phyloP scores from a whole-genome alignment of 169 alveolate genomes.

The Cystoisospora suis region DNA sequence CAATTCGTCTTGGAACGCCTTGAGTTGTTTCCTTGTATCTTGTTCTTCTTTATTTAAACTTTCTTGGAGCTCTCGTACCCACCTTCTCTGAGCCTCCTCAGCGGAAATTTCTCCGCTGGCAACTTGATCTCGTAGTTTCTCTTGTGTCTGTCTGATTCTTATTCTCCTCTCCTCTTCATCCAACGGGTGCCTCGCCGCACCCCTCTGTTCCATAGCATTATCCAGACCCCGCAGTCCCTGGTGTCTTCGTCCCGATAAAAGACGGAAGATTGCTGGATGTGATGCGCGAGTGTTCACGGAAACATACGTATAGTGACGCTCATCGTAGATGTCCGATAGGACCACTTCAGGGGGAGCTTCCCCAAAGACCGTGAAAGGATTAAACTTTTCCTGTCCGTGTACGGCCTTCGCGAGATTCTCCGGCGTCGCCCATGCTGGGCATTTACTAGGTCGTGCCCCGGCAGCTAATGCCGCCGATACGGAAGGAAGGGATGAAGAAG shows the following conservation, averaged over 20 bases:
- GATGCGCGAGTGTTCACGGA: constrained; percentile 2
- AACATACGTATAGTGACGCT: constrained; percentile 44
- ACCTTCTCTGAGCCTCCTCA: neutral
- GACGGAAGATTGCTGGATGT: constrained; percentile 32
- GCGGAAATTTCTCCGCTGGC: neutral
- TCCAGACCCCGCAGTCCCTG: neutral
- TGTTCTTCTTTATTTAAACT: neutral
- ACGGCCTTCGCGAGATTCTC: neutral
- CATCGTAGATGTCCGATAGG: constrained; percentile 38
- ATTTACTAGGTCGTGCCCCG: constrained; percentile 19
- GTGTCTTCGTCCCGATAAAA: neutral
- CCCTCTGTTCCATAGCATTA: neutral
- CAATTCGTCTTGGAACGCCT: constrained; percentile 6
- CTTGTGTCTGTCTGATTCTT: neutral
- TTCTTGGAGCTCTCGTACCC: neutral
- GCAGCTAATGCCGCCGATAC: neutral
- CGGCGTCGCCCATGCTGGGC: constrained; percentile 30
- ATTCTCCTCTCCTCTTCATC: neutral
- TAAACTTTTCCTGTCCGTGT: neutral
- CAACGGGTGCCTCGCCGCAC: neutral
- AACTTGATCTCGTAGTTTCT: neutral
- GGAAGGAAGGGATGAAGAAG: neutral
- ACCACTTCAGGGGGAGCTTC: constrained; percentile 50
- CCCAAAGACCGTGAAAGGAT: constrained; percentile 51
- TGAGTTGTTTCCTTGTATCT: neutral